Evolutionary conservation across 1,284 basidiomycete genomes (phyloP).

Genomic region (Boletus semigastroideus): DNA sequence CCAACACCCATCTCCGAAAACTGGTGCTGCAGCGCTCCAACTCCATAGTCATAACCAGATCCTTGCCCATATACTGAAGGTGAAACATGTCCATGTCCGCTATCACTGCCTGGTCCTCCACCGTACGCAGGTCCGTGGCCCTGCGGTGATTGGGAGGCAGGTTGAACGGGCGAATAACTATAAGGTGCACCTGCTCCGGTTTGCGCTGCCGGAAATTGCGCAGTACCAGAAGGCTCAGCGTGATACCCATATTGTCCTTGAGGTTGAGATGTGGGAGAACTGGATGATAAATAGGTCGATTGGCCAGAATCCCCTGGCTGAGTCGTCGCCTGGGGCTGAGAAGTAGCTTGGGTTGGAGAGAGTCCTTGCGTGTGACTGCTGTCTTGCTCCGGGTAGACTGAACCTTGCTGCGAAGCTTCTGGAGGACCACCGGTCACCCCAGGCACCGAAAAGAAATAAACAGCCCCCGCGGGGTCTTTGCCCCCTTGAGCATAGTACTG

Average conservation of each 20-base stretch:
- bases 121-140: conserved; percentile 14
- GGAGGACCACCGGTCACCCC: conserved; percentile 52
- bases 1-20: conserved; percentile 34
- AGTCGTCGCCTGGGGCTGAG: conserved; percentile 17
- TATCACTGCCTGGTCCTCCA: conserved; percentile 25
- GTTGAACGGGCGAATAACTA: conserved; percentile 15
- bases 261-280: conserved; percentile 13
- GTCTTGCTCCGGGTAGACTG: conserved; percentile 8
- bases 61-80: conserved; percentile 20
- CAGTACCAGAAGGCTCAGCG: conserved; percentile 5
- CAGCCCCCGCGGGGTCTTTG: conserved; percentile 62
- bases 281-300: conserved; percentile 15
- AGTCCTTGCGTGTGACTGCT: conserved; percentile 11
- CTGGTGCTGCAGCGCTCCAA: conserved; percentile 29
- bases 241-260: conserved; percentile 27
- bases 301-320: conserved; percentile 15
- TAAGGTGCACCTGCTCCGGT: conserved; percentile 16
- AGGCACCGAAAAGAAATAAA: conserved; percentile 75
- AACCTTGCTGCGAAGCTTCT: conserved; percentile 7
- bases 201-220: conserved; percentile 6
- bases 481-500: conserved; percentile 77
- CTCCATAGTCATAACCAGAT: conserved; percentile 22
- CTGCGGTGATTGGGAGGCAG: conserved; percentile 15
- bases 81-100: conserved; percentile 22
- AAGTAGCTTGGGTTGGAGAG: conserved; percentile 15